Conservation (phyloP, 139 green algal genomes). For the Picochlorum sp. region DNA sequence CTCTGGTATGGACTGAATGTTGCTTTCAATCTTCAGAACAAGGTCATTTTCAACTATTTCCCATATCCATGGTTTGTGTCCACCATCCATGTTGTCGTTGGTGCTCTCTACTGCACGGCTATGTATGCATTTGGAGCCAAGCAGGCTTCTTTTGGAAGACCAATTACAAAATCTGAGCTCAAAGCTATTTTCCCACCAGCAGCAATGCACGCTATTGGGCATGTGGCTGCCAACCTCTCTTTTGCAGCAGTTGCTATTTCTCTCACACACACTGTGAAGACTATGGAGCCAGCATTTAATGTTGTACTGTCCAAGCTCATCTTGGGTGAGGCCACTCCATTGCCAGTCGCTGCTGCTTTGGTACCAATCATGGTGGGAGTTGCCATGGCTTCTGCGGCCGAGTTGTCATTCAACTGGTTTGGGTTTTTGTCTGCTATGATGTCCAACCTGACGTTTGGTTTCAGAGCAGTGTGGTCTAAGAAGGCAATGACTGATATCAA, state of each 20-base stretch:
- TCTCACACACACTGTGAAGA: constrained; percentile 98
- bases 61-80: constrained; percentile 91
- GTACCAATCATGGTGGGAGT: constrained; percentile 93
- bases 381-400: constrained; percentile 69
- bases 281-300: constrained; percentile 96
- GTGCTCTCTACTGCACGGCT: constrained; percentile 71
- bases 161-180: constrained; percentile 79
- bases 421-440: constrained; percentile 91
- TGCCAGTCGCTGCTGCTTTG: constrained; percentile 79
- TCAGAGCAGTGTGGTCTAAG: constrained; percentile 88
- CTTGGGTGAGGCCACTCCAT: constrained; percentile 70
- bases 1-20: constrained; percentile 95
- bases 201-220: constrained; percentile 91
- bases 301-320: constrained; percentile 73
- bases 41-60: constrained; percentile 99
- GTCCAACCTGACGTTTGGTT: constrained; percentile 89
- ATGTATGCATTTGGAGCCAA: constrained; percentile 77
- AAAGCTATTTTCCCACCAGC: constrained; percentile 75
- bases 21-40: constrained; percentile 99
- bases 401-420: constrained; percentile 96
- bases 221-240: constrained; percentile 95
- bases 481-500: constrained; percentile 73
- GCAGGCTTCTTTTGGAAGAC: constrained; percentile 75
- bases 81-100: constrained; percentile 83
- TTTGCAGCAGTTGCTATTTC: constrained; percentile 97